phyloP scores from a whole-genome alignment of 306 rosid species.

The Crotalaria pallida region DNA sequence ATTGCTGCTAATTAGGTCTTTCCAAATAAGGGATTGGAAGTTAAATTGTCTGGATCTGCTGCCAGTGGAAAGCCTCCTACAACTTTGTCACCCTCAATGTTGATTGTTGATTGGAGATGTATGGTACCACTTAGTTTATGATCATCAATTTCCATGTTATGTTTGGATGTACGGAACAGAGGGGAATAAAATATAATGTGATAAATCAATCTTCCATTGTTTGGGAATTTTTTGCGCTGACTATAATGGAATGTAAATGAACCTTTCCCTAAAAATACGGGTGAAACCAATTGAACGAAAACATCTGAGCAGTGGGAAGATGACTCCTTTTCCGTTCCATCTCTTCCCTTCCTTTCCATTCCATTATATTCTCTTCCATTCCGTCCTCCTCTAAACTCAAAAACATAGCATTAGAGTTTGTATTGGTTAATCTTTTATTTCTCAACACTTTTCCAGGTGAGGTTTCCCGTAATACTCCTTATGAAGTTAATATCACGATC shows the following conservation, averaged over 20 bases:
- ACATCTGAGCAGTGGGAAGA: no score
- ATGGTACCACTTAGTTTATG: conserved; percentile 30
- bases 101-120: conserved; percentile 92
- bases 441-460: conserved; percentile 58
- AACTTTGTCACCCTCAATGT: conserved; percentile 80
- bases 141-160: neutral
- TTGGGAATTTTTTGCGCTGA: no score
- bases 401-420: neutral
- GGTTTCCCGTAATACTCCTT: conserved; percentile 43
- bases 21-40: conserved; percentile 67
- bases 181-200: no score
- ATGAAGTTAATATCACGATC: conserved; percentile 71
- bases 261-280: no score
- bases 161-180: no score
- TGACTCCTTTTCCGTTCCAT: no score
- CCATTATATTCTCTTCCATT: no score
- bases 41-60: conserved; percentile 73
- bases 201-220: no score
- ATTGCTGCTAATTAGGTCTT: conserved; percentile 41
- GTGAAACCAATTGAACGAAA: no score
- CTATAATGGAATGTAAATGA: no score
- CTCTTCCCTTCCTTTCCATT: no score
- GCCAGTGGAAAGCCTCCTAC: conserved; percentile 71
- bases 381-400: no score
- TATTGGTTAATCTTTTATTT: conserved; percentile 1